Conservation (phyloP, 352 stramenopile species). For the Phytophthora podocarpi region DNA sequence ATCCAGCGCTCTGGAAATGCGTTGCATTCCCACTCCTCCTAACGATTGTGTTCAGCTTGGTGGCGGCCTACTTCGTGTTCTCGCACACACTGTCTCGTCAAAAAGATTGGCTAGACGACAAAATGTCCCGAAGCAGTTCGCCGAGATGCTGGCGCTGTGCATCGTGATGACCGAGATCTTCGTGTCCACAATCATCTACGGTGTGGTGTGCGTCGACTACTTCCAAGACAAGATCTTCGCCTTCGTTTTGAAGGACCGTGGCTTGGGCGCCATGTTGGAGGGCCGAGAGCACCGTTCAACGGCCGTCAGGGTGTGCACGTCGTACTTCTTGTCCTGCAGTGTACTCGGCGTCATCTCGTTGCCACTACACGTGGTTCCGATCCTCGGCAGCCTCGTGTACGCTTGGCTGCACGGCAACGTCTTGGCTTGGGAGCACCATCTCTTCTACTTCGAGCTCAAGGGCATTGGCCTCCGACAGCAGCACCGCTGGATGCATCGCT, state of each 20-base stretch:
- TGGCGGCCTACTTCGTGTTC: slow-evolving; percentile 44
- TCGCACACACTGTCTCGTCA: slow-evolving; percentile 37
- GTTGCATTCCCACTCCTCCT: slow-evolving; percentile 46
- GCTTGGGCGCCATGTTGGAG: slow-evolving; percentile 30
- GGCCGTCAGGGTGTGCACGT: slow-evolving; percentile 37
- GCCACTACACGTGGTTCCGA: slow-evolving; percentile 59
- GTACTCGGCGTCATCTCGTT: slow-evolving; percentile 46
- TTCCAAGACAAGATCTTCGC: slow-evolving; percentile 56
- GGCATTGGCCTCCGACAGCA: slow-evolving; percentile 52
- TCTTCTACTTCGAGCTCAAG: slow-evolving; percentile 72
- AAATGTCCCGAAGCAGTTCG: slow-evolving; percentile 38
- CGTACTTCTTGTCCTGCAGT: slow-evolving; percentile 38
- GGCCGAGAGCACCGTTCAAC: slow-evolving; percentile 30
- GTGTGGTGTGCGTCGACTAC: slow-evolving; percentile 40
- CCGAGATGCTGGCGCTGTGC: slow-evolving; percentile 48
- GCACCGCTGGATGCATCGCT: slow-evolving; percentile 45
- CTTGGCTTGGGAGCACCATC: slow-evolving; percentile 61
- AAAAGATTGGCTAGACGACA: slow-evolving; percentile 35
- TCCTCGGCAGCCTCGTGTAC: slow-evolving; percentile 54
- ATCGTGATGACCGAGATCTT: slow-evolving; percentile 54
- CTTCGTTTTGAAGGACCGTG: slow-evolving; percentile 38
- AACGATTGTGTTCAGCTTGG: slow-evolving; percentile 41
- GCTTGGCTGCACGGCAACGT: slow-evolving; percentile 57
- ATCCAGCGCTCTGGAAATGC: slow-evolving; percentile 45
- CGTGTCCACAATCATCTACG: slow-evolving; percentile 51